Evolutionary conservation across 2,329 filamentous ascomycete species (phyloP), one percentile per base, ranked within the genome.

Genomic region (Colletotrichum salicis): DNA sequence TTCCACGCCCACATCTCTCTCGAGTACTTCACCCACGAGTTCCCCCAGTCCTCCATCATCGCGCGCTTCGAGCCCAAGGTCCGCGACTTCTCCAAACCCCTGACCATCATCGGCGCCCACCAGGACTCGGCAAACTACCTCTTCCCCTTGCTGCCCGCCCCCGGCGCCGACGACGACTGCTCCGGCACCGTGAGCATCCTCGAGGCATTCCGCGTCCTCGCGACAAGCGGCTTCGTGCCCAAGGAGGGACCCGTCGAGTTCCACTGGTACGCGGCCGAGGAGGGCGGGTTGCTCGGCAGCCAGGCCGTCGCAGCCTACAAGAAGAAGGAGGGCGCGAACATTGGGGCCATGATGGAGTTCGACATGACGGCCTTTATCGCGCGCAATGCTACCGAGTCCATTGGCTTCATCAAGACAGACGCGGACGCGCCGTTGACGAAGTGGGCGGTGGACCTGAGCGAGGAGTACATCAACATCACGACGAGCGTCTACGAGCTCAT

Each of bases 241-340:
- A 67, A 76, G 33, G 75, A 80, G 8, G 80, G 80, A 0, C 80
- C 91, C 0, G 82, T 94, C 64, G 92, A 94, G 80, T 94, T 94
- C 79, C 92, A 93, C 79, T 95, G 92, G 92, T 94, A 94, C 81
- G 91, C 89, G n/a, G 93, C 92, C 0, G 93, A 94, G 78, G 93
- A 94, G 78, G 92, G 91, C 19, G 93, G 93, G 12, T 86, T 95
- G 63, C 77, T 84, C 7, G 83, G 83, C 31, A 73, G 89, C 58
- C 91, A 93, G 77, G 91, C 90, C 10, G 89, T 94, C 77, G 94
- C 93, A 80, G 86, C 86, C 56, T 84, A 87, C 15, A 94, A 94
- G 80, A 88, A 90, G 79, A 87, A 89, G 76, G 83, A 88, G 52
- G 86, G 87, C 52, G 86, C 87, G 7, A 85, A 90, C 60, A 86